These are phyloP conservation scores for Toxoplasma gondii DNA, from an alignment of 169 alveolate genomes.

Conservation along the genomic window DNA sequence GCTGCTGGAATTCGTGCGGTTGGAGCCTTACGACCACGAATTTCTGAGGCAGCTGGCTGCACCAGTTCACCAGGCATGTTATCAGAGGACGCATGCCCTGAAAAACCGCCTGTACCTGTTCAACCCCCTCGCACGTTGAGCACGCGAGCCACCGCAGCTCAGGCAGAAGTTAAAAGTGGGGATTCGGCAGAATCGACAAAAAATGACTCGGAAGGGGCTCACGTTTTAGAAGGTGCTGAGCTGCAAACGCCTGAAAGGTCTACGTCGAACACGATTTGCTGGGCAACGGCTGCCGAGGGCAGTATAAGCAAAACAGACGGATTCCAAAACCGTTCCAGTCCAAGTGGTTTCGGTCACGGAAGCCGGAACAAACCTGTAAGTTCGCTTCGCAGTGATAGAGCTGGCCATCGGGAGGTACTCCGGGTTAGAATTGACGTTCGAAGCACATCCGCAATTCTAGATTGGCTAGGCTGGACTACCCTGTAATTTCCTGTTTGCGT, in stretches of 20 bases:
- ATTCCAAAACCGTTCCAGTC: not conserved
- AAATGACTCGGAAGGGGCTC: not conserved
- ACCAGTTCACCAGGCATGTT: not conserved
- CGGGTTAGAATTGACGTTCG: too few species aligned
- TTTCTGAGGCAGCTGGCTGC: not conserved
- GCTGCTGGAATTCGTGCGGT: not conserved
- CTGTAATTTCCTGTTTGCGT: too few species aligned
- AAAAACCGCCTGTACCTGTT: not conserved
- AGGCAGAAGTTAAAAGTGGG: not conserved
- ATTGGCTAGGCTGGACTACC: too few species aligned
- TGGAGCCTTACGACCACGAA: not conserved
- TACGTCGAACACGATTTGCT: not conserved
- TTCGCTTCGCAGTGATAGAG: not conserved
- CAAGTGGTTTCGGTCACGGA: not conserved
- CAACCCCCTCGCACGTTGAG: not conserved
- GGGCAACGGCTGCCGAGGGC: not conserved
- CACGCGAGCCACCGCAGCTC: not conserved
- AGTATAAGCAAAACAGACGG: not conserved
- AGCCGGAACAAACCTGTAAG: not conserved
- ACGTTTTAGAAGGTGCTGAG: not conserved
- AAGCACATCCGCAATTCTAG: too few species aligned
- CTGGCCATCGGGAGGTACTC: too few species aligned
- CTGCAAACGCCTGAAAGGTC: conserved; percentile 22
- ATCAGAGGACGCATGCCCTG: not conserved
- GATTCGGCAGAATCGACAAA: not conserved